Evolutionary conservation across 192 early-diverging fungal genomes (phyloP).

Genomic region (Umbelopsis sp.): DNA sequence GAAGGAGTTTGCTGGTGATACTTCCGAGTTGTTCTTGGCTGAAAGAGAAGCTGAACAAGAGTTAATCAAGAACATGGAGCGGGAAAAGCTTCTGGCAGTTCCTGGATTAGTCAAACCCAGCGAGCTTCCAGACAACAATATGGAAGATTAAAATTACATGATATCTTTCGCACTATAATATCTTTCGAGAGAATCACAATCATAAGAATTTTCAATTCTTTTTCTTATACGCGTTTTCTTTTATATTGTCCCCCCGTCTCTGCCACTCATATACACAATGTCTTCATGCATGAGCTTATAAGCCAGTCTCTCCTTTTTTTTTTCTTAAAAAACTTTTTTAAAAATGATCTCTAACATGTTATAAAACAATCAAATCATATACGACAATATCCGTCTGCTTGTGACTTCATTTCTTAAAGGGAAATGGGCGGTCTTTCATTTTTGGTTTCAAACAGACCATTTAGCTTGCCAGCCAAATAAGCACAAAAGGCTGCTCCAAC

Average conservation of each 20-base stretch:
- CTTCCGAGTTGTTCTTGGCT: slow-evolving; percentile 83
- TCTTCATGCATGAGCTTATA: slow-evolving; percentile 18
- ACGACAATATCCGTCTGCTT: neutral
- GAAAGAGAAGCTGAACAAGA: slow-evolving; percentile 88
- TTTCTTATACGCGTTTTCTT: neutral
- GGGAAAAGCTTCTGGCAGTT: slow-evolving; percentile 82
- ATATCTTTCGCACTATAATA: neutral
- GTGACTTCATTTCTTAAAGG: neutral
- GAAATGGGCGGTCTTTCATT: slow-evolving; percentile 7
- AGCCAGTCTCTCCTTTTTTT: neutral
- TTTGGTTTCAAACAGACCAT: neutral
- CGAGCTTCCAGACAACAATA: slow-evolving; percentile 68
- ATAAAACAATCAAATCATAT: neutral
- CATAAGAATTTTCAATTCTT: neutral
- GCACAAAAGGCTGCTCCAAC: neutral
- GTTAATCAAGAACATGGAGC: slow-evolving; percentile 75
- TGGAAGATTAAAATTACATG: slow-evolving; percentile 40
- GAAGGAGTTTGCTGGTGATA: slow-evolving; percentile 92
- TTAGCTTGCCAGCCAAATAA: neutral
- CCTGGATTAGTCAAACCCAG: slow-evolving; percentile 97
- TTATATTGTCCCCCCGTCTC: neutral
- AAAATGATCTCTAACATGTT: no score
- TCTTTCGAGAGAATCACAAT: neutral
- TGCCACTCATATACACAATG: slow-evolving; percentile 11
- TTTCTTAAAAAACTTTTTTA: no score